These are phyloP conservation scores for Ustilago cynodontis DNA, from an alignment of 1,284 basidiomycete genomes.

Conservation along the genomic window DNA sequence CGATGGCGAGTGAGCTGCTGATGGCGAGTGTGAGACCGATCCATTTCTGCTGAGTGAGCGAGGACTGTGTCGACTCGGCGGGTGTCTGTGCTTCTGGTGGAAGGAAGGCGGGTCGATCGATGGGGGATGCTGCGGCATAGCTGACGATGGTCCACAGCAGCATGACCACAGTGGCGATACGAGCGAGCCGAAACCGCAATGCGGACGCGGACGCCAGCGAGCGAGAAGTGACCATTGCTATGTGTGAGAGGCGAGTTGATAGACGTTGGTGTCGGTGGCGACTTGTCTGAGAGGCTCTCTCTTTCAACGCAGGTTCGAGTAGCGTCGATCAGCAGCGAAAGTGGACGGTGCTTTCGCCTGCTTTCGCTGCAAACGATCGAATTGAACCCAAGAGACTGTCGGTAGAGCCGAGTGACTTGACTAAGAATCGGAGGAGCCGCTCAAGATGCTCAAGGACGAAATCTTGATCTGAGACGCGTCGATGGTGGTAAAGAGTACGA, in stretches of 20 bases:
- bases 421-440: too few species aligned
- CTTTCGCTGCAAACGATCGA: too few species aligned
- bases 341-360: too few species aligned
- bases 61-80: slow-evolving; percentile 37
- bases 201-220: not conserved
- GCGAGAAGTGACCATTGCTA: slow-evolving; percentile 8
- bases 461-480: not conserved
- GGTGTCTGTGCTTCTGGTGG: slow-evolving; percentile 41
- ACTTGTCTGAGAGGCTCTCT: not conserved
- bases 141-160: slow-evolving; percentile 26
- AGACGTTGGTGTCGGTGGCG: not conserved
- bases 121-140: slow-evolving; percentile 27
- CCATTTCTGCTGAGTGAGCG: slow-evolving; percentile 67
- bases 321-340: not conserved
- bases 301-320: not conserved
- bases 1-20: slow-evolving; percentile 67
- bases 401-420: not conserved
- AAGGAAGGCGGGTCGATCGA: slow-evolving; percentile 43
- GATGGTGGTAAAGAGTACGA: not conserved
- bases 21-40: slow-evolving; percentile 68
- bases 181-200: slow-evolving; percentile 29
- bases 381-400: not conserved
- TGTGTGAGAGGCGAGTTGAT: not conserved
- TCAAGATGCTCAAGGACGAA: too few species aligned
- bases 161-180: slow-evolving; percentile 27